phyloP scores from a whole-genome alignment of 352 stramenopile species.

The Phytophthora idaei region DNA sequence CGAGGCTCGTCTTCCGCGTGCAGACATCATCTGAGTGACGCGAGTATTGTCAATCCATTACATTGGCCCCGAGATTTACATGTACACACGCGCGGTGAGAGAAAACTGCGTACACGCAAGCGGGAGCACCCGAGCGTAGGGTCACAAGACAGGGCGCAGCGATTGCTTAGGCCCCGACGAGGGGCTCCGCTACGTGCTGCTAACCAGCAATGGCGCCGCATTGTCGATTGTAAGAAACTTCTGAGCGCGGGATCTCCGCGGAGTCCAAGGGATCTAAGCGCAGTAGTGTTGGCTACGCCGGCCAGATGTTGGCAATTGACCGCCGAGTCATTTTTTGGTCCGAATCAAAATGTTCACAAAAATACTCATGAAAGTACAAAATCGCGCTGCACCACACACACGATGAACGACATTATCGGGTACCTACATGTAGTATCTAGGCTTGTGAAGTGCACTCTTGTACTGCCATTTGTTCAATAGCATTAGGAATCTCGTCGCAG shows the following conservation, averaged over 20 bases:
- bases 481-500: no score
- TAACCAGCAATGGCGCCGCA: conserved; percentile 2
- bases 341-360: no score
- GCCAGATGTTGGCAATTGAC: not conserved
- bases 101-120: conserved; percentile 23
- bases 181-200: not conserved
- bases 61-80: conserved; percentile 5
- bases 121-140: not conserved
- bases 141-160: conserved; percentile 11
- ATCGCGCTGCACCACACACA: no score
- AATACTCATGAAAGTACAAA: no score
- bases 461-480: no score
- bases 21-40: conserved; percentile 3
- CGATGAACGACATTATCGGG: no score
- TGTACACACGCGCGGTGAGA: conserved; percentile 9
- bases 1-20: conserved; percentile 8
- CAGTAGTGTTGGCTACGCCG: conserved; percentile 2
- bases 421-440: no score
- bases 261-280: not conserved
- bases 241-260: not conserved
- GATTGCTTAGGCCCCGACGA: conserved; percentile 2
- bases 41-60: not conserved
- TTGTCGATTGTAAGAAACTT: conserved; percentile 17
- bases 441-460: no score
- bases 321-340: no score